A percentile compares a stretch with the other conserved stretches of the same genome.
These are phyloP conservation scores for Geotrichum candidum DNA, from an alignment of 1,139 yeast species.

Conservation along the genomic window DNA sequence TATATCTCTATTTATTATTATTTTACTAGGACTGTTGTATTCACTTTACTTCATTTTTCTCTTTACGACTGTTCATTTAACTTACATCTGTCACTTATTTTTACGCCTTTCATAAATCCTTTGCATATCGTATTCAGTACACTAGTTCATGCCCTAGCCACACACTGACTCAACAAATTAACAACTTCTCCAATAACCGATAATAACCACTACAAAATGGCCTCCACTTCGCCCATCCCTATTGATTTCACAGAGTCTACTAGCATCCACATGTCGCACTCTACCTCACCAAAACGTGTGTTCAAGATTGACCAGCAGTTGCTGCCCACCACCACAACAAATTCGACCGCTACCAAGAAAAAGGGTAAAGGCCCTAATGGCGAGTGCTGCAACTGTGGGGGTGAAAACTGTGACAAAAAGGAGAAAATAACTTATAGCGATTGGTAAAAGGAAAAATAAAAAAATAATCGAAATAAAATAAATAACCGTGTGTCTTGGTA, in stretches of 20 bases:
- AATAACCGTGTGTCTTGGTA: neutral
- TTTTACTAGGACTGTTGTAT: neutral
- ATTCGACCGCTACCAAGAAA: neutral
- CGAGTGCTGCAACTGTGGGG: slow-evolving; percentile 44
- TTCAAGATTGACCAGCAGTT: slow-evolving; percentile 7
- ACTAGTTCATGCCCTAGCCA: neutral
- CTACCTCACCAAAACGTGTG: slow-evolving; percentile 12
- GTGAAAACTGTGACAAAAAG: slow-evolving; percentile 20
- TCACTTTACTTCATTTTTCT: neutral
- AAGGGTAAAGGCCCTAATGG: slow-evolving; percentile 14
- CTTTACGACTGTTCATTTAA: neutral
- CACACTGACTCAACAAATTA: neutral
- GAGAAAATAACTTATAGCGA: slow-evolving; percentile 16
- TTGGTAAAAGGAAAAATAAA: slow-evolving; percentile 5
- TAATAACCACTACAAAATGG: neutral
- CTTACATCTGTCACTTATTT: neutral
- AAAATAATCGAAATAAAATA: too few species aligned
- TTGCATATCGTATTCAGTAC: neutral
- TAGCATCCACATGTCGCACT: neutral
- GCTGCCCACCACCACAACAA: neutral
- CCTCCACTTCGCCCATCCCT: neutral
- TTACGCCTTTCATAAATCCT: neutral
- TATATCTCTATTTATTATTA: neutral
- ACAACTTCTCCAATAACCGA: neutral
- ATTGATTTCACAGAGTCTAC: neutral